Base-by-base conservation (phyloP, 2,329 filamentous ascomycete species). In the Trichoderma sp. region DNA sequence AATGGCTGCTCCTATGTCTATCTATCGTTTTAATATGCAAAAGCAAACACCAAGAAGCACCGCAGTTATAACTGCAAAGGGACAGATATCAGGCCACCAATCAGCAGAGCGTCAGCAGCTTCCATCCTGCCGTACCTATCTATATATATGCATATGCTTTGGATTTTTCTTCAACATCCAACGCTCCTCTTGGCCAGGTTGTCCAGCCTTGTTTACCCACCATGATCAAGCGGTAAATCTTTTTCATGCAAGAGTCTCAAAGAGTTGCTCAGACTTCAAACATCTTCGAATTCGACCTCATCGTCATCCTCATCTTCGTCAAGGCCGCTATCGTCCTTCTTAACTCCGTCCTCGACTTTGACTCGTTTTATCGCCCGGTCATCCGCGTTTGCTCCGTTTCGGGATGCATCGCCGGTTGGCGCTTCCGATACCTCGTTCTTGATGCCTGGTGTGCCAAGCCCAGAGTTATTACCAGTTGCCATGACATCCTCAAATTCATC, bases 201-300 rank as follows among this genome's bases (percentile, higher is more conserved):
- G 63, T 37, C 61, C 31, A 49, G 31, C 33, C 29, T 14, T 27
- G 27, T 57, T 27, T 58, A 57, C 16, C 4, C 11, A 5, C 43
- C n/a, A 21, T 24, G 47, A 5, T 55, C 10, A 64, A 43, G 24
- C 16, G 7, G 14, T 24, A 24, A 27, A n/a, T 4, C 10, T 40
- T 40, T 43, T 43, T 47, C 47, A 16, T 27, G 27, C n/a, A n/a
- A n/a, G 5, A 24, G 19, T 4, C 27, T 31, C 33, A 24, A 24
- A 16, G 24, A 13, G 24, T 35, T 14, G 33, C 13, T 19, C 21
- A 10, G 29, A 10, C 5, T 58, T 72, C 73, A 84, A 0, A 88
- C 86, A 74, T 89, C 87, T 73, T 88, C 87, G 76, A 89, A 89
- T 73, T 88, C 86, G 71, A 88, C 76, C 55, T 86, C 85, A 35